Percentiles rank a stretch among this genome's conserved stretches.
Evolutionary conservation across 164 flowering plant species (phyloP).

Genomic region (Platanus orientalis): DNA sequence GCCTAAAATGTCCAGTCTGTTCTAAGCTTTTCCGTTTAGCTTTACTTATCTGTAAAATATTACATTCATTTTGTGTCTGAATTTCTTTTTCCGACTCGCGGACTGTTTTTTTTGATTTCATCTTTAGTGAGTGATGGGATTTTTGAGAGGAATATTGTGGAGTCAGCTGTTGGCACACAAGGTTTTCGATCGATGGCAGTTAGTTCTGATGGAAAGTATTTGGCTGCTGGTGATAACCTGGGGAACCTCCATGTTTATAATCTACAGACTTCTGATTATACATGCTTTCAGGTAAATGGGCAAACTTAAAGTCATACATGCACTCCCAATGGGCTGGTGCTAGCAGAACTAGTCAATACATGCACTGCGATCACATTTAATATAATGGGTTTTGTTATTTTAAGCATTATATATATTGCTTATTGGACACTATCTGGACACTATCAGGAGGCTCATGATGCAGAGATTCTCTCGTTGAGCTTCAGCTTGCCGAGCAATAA

Average conservation of each 20-base stretch:
- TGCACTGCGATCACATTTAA: too few relatives aligned
- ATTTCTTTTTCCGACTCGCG: background rate
- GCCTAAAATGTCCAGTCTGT: background rate
- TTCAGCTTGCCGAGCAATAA: slow-evolving; percentile 36
- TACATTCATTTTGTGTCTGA: background rate
- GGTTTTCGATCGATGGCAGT: slow-evolving; percentile 65
- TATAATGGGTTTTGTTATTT: background rate
- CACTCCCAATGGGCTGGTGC: background rate
- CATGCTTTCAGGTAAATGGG: slow-evolving; percentile 47
- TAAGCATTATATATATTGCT: background rate
- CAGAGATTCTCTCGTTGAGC: slow-evolving; percentile 60
- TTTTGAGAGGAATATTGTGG: slow-evolving; percentile 51
- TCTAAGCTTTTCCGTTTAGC: background rate
- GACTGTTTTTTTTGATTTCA: background rate
- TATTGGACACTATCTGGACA: slow-evolving; percentile 9
- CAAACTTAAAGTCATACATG: background rate
- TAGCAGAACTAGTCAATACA: background rate
- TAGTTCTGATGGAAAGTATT: slow-evolving; percentile 65
- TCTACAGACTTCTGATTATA: slow-evolving; percentile 50
- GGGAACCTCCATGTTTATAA: slow-evolving; percentile 67
- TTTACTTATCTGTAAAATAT: background rate
- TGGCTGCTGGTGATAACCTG: slow-evolving; percentile 64
- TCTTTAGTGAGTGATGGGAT: slow-evolving; percentile 54
- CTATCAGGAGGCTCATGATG: slow-evolving; percentile 59
- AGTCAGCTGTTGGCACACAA: slow-evolving; percentile 27